phyloP scores from a whole-genome alignment of 1,284 basidiomycete genomes.

The Ceratobasidium papillatum region DNA sequence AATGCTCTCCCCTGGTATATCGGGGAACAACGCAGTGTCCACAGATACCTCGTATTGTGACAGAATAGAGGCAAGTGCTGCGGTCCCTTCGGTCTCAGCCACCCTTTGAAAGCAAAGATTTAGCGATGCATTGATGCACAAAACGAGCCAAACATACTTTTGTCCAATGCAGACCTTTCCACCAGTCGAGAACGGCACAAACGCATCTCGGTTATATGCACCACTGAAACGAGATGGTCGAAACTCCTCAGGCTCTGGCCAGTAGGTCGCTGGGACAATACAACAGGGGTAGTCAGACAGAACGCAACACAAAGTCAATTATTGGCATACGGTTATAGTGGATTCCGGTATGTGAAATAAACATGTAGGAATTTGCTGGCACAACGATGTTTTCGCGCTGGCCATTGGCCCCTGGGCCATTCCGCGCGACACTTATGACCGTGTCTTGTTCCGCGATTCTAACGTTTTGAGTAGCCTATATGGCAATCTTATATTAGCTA shows the following conservation, averaged over 20 bases:
- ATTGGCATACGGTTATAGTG: slow-evolving; percentile 16
- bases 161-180: slow-evolving; percentile 30
- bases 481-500: not conserved
- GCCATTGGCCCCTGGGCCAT: not conserved
- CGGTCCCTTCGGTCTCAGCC: not conserved
- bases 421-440: not conserved
- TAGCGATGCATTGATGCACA: not conserved
- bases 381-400: slow-evolving; percentile 1
- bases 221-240: slow-evolving; percentile 37
- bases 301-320: not conserved
- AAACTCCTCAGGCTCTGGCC: slow-evolving; percentile 43
- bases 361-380: slow-evolving; percentile 10
- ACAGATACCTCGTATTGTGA: slow-evolving; percentile 1
- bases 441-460: slow-evolving; percentile 1
- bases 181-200: slow-evolving; percentile 40
- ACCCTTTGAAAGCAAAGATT: not conserved
- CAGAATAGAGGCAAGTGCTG: not conserved
- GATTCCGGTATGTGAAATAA: not conserved
- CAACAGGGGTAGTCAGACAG: no score
- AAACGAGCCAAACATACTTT: not conserved
- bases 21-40: not conserved
- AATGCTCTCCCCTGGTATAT: not conserved
- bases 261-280: slow-evolving; percentile 35
- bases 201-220: slow-evolving; percentile 28
- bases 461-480: not conserved